phyloP scores from a whole-genome alignment of 345 rosid genomes.

The Arabidopsis thaliana region DNA sequence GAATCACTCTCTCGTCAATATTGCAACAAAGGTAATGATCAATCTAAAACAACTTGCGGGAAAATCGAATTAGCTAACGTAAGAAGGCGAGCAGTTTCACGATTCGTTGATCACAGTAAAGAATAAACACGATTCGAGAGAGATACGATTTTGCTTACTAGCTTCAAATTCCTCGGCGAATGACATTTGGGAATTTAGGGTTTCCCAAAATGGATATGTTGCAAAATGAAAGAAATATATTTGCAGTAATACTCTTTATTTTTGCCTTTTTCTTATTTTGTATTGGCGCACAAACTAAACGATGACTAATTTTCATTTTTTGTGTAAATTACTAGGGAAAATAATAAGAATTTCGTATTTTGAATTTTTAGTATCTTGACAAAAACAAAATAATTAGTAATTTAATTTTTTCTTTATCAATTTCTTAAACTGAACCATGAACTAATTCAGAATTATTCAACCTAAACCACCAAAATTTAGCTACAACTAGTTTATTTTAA shows the following conservation, averaged over 20 bases:
- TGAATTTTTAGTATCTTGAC: no score
- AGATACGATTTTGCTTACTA: slow-evolving; percentile 38
- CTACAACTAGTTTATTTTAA: slow-evolving; percentile 5
- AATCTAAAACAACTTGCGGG: background rate
- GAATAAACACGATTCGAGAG: slow-evolving; percentile 14
- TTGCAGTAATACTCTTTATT: no score
- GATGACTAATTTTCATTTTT: background rate
- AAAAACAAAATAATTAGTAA: no score
- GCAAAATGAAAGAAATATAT: no score
- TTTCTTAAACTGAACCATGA: background rate
- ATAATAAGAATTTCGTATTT: no score
- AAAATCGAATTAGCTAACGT: slow-evolving; percentile 3
- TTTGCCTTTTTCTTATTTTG: background rate
- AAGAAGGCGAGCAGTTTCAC: background rate
- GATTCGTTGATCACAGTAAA: background rate
- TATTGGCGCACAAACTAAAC: slow-evolving; percentile 8
- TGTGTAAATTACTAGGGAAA: no score
- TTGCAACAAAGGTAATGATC: background rate
- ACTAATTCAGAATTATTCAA: slow-evolving; percentile 15
- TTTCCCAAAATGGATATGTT: background rate
- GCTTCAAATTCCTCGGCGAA: slow-evolving; percentile 50
- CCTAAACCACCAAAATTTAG: slow-evolving; percentile 36
- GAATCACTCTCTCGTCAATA: background rate
- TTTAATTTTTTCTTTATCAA: no score
- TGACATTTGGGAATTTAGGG: slow-evolving; percentile 43